Conservation (phyloP, 768 basidiomycete genomes). For the Termitomyces sp. region DNA sequence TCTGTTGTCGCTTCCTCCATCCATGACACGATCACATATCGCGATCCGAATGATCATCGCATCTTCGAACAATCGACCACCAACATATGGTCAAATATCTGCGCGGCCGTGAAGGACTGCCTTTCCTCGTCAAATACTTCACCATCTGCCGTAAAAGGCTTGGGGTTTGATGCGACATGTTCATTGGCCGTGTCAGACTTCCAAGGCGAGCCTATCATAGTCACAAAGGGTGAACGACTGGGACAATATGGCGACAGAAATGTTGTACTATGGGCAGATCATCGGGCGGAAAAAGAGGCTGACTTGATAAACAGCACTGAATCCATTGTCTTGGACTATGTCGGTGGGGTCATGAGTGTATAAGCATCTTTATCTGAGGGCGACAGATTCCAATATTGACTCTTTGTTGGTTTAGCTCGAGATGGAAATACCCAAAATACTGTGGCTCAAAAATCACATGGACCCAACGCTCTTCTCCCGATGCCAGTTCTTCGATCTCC, state of each 20-base stretch:
- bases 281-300: slow-evolving; percentile 91
- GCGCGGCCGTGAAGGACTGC: slow-evolving; percentile 58
- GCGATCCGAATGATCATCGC: slow-evolving; percentile 78
- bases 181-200: slow-evolving; percentile 84
- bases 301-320: slow-evolving; percentile 83
- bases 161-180: slow-evolving; percentile 97
- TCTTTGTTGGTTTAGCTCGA: slow-evolving; percentile 58
- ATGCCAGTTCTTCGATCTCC: slow-evolving; percentile 87
- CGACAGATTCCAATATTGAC: background rate
- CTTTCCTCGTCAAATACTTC: slow-evolving; percentile 53
- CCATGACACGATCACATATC: slow-evolving; percentile 80
- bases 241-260: slow-evolving; percentile 75
- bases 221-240: slow-evolving; percentile 65
- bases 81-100: slow-evolving; percentile 81
- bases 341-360: slow-evolving; percentile 95
- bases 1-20: slow-evolving; percentile 74
- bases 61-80: slow-evolving; percentile 96
- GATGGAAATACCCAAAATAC: slow-evolving; percentile 97
- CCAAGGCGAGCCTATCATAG: slow-evolving; percentile 67
- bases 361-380: slow-evolving; percentile 17
- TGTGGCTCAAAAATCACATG: slow-evolving; percentile 96
- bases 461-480: slow-evolving; percentile 58
- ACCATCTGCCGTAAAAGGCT: slow-evolving; percentile 69
- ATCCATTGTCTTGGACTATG: slow-evolving; percentile 87
- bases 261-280: slow-evolving; percentile 95